Evolutionary conservation across 163 green algal species (phyloP).

Genomic region (Chloroidium sp.): DNA sequence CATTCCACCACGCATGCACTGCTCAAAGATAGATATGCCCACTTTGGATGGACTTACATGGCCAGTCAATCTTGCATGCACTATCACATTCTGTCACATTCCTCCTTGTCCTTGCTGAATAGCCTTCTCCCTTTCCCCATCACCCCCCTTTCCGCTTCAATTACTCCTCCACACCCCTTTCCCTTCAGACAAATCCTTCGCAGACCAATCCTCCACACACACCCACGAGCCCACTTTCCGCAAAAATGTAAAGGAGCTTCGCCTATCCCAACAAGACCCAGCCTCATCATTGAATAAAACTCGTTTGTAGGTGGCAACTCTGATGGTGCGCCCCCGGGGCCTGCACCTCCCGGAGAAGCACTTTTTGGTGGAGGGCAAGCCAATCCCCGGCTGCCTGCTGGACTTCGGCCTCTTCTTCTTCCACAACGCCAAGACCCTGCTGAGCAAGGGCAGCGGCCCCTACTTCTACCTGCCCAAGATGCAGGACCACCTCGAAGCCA

Average conservation of each 20-base stretch:
- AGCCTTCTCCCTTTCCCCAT: too few species aligned
- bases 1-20: too few species aligned
- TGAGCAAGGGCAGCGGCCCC: conserved; percentile 36
- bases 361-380: conserved; percentile 63
- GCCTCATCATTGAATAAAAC: background rate
- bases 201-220: background rate
- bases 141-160: too few species aligned
- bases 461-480: conserved; percentile 93
- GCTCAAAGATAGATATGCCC: too few species aligned
- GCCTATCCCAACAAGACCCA: background rate
- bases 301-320: conserved; percentile 11
- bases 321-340: conserved; percentile 61
- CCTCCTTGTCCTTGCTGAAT: background rate
- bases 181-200: background rate
- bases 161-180: background rate
- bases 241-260: background rate
- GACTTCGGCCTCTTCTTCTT: conserved; percentile 90
- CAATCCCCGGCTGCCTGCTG: conserved; percentile 56
- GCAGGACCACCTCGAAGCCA: conserved; percentile 78
- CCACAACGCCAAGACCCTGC: conserved; percentile 57
- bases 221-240: background rate
- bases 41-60: too few species aligned
- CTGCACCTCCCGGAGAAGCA: conserved; percentile 87
- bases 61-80: too few species aligned
- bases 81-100: background rate